Evolutionary conservation across 1,284 basidiomycete species (phyloP), one percentile per base, ranked within the genome.

Genomic region (Moniliophthora roreri): DNA sequence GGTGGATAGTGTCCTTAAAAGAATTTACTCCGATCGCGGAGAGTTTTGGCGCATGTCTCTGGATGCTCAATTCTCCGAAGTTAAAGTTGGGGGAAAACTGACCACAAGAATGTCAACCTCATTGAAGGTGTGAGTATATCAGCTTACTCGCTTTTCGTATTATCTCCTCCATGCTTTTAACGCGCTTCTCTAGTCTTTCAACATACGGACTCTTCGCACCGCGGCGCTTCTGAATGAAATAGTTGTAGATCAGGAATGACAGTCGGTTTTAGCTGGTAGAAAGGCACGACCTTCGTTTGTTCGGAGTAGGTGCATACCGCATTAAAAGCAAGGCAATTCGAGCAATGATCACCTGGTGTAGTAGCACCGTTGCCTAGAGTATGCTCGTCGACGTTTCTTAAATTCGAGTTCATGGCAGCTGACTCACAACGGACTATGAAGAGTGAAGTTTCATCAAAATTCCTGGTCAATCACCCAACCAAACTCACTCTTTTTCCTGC

Each of bases 241-340:
- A 16, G 47, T 51, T 46, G 11, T 28, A 15, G 35, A 13, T 23
- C 23, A 8, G n/a, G 20, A 8, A 9, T 34, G 2, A 11, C 7
- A 28, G 13, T 21, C 44, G 7, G n/a, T n/a, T 41, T 9, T 20
- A 40, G 50, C 24, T 34, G 32, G 16, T 44, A 35, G 15, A 2
- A 32, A 48, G 38, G 40, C 54, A 18, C 28, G 54, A 82, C 81
- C 72, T 82, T 82, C 8, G 78, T 73, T n/a, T 76, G 74, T 64
- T 75, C 77, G 58, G 77, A 75, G 67, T 88, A 89, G 4, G 81
- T 85, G 66, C 87, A 90, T 20, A 83, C 79, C 23, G 80, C 68
- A 55, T 79, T 77, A 60, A 80, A 82, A n/a, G 82, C 77, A 40
- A 77, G 69, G 66, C 88, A 91, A 65, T 87, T 87, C 1, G 87